Evolutionary conservation across 495 filamentous ascomycete species (phyloP), one percentile per base, ranked within the genome.

Genomic region (Tetracladium marchalianum): DNA sequence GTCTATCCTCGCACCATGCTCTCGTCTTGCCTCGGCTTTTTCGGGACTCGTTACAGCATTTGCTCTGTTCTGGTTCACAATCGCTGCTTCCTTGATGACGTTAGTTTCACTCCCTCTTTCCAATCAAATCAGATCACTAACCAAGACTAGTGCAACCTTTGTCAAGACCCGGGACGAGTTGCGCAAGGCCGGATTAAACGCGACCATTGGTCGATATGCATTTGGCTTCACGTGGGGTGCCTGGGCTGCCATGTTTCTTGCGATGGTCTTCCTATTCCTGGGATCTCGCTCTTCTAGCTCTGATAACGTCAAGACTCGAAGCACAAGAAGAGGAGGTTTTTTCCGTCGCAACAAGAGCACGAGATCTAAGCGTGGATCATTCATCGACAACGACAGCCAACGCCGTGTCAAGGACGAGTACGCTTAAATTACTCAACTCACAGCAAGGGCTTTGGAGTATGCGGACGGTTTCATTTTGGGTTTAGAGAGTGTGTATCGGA

Each of bases 201-300:
- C 89, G 17, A 61, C 53, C 7, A 62, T 95, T 5, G 89, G 89
- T 19, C 53, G 63, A 12, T 86, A 87, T 50, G 80, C 84, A 6
- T 90, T 85, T 54, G 89, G 77, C 22, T 95, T 94, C 66, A 87
- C 82, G 65, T 95, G 89, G 89, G 81, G 81, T 2, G 74, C 85
- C 4, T 77, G 81, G 56, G 77, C 71, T 1, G 80, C 77, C 39
- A 72, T 86, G 39, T 66, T 90, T 49, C 63, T 94, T 42, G 76
- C 85, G 12, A 82, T 78, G 11, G 41, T 88, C 19, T 59, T 88
- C 13, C 85, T 90, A 68, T 90, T 80, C 65, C 39, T 77, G 1
- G 52, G 50, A 39, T 44, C 45, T 11, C 38, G 46, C 27, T 31
- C 50, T 19, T 1, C 55, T 13, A 59, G 58, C 15, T 43, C 53